Base-by-base conservation (phyloP, 1,284 basidiomycete species). In the Termitomyces sp. region DNA sequence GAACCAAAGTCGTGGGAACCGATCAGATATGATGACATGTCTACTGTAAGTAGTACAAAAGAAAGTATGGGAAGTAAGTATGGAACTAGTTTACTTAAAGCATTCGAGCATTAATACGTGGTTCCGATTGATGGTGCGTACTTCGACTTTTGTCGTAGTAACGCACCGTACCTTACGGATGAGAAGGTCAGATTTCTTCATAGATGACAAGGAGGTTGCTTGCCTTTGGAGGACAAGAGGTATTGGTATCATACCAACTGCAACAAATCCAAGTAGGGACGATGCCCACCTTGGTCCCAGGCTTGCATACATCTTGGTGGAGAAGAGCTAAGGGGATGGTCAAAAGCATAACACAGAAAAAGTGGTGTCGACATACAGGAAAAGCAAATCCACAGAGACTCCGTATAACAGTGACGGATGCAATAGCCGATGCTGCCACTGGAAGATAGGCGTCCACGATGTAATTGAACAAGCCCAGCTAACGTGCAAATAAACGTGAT, bases 351-450 rank as follows among this genome's bases (percentile, higher is more conserved):
- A 42, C 3, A 44, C 5, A n/a, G 11, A 39, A 26, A 46, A 11
- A 42, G 41, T 5, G 35, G 33, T 5, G 44, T 26, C 10, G 60
- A 18, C 71, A n/a, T 62, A 81, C 78, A 31, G 82, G 83, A 61
- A 85, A 84, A 2, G 63, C 74, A 13, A 81, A 80, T 24, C 83
- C 83, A 52, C 80, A 79, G 11, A 77, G 56, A 55, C 76, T 80
- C 18, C 83, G 75, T 10, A 77, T 65, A 31, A 86, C 76, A 1
- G 79, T 81, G 52, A 66, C 79, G 2, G 75, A 71, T 3, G 83
- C 79, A 10, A 86, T 68, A 1, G 83, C 83, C 24, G 79, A 80
- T 0, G 84, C 83, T 9, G 84, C 76, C 13, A 76, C 71, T 54
- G 71, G 66, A 11, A 81, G 65, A 59, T 84, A 83, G 1, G 77